Percentiles rank a stretch among this genome's conserved stretches.
These are phyloP conservation scores for Cydonia oblonga DNA, from an alignment of 331 rosid genomes.

Conservation along the genomic window DNA sequence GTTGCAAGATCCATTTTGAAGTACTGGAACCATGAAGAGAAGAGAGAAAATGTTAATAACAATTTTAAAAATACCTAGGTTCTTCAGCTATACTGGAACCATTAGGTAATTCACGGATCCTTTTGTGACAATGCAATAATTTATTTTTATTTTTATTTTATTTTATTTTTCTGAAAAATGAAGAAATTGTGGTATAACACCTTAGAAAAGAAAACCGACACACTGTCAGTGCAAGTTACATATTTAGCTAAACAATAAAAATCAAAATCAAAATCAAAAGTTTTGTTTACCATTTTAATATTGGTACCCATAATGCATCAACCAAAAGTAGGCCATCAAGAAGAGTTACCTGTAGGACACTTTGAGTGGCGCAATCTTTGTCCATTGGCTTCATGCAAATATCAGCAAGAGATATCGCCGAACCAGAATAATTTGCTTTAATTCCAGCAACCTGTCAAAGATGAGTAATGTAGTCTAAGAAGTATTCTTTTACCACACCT, in stretches of 20 bases:
- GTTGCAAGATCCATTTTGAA: constrained; percentile 78
- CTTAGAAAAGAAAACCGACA: not conserved
- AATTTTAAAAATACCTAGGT: not conserved
- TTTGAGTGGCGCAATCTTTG: constrained; percentile 87
- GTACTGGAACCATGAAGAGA: constrained; percentile 49
- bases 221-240: not conserved
- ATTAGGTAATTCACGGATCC: not conserved
- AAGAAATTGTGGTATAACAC: not conserved
- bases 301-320: not conserved
- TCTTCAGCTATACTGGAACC: not conserved
- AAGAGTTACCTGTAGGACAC: constrained; percentile 70
- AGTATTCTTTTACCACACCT: not conserved
- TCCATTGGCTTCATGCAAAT: constrained; percentile 98
- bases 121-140: not conserved
- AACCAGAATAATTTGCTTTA: constrained; percentile 68
- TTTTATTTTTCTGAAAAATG: not conserved
- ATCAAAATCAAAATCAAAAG: not conserved
- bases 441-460: constrained; percentile 66
- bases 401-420: constrained; percentile 57
- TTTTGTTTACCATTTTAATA: not conserved
- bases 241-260: not conserved
- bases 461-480: not conserved
- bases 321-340: constrained; percentile 9
- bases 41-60: constrained; percentile 4
- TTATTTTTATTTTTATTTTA: too few species aligned